Base-by-base conservation (phyloP, 441 rosid genomes). In the Melastoma candidum region DNA sequence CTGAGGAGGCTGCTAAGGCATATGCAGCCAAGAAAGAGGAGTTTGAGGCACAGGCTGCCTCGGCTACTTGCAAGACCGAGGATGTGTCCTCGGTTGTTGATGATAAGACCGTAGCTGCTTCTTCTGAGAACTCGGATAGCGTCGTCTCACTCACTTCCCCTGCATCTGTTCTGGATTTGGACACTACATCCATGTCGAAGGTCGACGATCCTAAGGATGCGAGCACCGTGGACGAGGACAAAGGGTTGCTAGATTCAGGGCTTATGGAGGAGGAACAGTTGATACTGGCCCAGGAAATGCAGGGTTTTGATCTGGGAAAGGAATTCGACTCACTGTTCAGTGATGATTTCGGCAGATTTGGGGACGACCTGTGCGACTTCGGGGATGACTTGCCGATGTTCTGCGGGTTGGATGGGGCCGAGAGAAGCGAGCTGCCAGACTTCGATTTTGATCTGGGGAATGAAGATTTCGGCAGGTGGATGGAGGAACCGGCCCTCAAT, bases 1-100 rank as follows among this genome's bases (percentile, higher is more conserved):
- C 78, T 4, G 95, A 93, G 61, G 95, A 83, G 59, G 98, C 98
- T 10, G 85, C 95, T 2, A 54, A 71, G 56, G 98, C 97, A 47
- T 88, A 88, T 26, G 81, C 81, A 51, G 69, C 70, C 11, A 85
- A 84, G 63, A 80, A 77, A 66, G 71, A 71, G 0, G 95, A 92
- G 68, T 86, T 77, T 12, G 92, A 79, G 53, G 77, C 81, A 44
- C 12, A 65, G 64, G 47, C 60, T 22, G 66, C 73, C 17, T 45
- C 27, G 48, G 62, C 64, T 1, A 45, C 52, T 48, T 77, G 61
- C 48, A 83, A 69, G 68, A 67, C 64, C 69, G 61, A 59, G 39
- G 45, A 53, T 48, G 1, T 51, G 17, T 62, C 74, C 2, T 43
- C 72, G 11, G 46, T 75, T 0, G 53, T 45, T 17, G 7, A 13